Evolutionary conservation across 345 rosid genomes (phyloP).

Genomic region (Corymbia maculata): DNA sequence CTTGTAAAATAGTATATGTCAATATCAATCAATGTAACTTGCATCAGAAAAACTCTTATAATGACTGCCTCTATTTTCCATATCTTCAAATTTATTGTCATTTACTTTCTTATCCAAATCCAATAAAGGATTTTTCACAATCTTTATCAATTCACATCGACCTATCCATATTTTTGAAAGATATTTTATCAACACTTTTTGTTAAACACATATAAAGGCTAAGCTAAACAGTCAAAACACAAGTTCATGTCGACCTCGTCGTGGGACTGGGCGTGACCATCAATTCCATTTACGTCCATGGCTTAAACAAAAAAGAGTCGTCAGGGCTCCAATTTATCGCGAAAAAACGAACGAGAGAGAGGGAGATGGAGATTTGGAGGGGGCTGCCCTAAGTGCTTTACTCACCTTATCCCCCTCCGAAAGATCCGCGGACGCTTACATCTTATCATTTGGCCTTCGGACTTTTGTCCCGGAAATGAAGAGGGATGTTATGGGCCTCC

Average conservation of each 20-base stretch:
- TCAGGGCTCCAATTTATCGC: not conserved
- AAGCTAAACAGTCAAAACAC: not conserved
- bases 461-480: not conserved
- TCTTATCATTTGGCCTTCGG: not conserved
- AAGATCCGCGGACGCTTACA: not conserved
- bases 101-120: not conserved
- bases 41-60: too few species aligned
- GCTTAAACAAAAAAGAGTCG: not conserved
- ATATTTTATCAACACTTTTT: too few species aligned
- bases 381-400: not conserved
- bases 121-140: not conserved
- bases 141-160: not conserved
- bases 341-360: not conserved
- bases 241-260: not conserved
- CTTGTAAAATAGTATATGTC: too few species aligned
- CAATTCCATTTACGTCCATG: not conserved
- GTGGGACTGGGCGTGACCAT: not conserved
- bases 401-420: not conserved
- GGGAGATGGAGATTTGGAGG: not conserved
- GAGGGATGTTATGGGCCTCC: not conserved
- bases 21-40: too few species aligned
- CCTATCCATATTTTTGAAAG: not conserved
- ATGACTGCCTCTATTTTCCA: not conserved
- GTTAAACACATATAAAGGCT: not conserved
- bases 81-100: not conserved